Evolutionary conservation across 192 early-diverging fungal species (phyloP), one percentile per base, ranked within the genome.

Genomic region (Entomortierella chlamydospora): DNA sequence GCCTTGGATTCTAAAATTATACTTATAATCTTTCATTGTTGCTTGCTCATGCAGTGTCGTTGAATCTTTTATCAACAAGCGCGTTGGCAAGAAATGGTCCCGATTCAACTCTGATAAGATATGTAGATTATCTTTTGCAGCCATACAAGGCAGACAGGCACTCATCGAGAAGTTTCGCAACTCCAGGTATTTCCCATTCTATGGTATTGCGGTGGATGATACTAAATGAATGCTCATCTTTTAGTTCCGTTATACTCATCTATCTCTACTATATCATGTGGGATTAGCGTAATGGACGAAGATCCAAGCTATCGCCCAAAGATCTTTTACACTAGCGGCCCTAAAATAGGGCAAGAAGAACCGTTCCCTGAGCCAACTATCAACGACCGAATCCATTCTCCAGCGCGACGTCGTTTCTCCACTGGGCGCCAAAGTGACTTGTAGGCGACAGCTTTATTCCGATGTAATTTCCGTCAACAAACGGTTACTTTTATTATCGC

Each of bases 151-250:
- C 1, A 90, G 89, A 61, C 58, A 84, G 4, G 84, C 86, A 3
- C 81, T 96, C 25, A 86, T 96, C 45, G 87, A 93, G 39, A 93
- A 93, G 57, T 96, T 95, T 73, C 79, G 89, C 49, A 95, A 94
- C 63, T 94, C 92, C 5, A 86, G 87, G 88, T 90, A 82, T 31
- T 57, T 45, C n/a, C n/a, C n/a, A n/a, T n/a, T n/a, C n/a, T n/a
- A n/a, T n/a, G n/a, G n/a, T n/a, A n/a, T n/a, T n/a, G n/a, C n/a
- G n/a, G n/a, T n/a, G n/a, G n/a, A n/a, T n/a, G n/a, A n/a, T n/a
- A n/a, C n/a, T n/a, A n/a, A n/a, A n/a, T n/a, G n/a, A n/a, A n/a
- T n/a, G n/a, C n/a, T n/a, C n/a, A n/a, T n/a, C n/a, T n/a, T n/a
- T n/a, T n/a, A n/a, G n/a, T n/a, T n/a, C n/a, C n/a, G n/a, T n/a